Evolutionary conservation across 352 stramenopile species (phyloP).

Genomic region (Peronospora farinosa): DNA sequence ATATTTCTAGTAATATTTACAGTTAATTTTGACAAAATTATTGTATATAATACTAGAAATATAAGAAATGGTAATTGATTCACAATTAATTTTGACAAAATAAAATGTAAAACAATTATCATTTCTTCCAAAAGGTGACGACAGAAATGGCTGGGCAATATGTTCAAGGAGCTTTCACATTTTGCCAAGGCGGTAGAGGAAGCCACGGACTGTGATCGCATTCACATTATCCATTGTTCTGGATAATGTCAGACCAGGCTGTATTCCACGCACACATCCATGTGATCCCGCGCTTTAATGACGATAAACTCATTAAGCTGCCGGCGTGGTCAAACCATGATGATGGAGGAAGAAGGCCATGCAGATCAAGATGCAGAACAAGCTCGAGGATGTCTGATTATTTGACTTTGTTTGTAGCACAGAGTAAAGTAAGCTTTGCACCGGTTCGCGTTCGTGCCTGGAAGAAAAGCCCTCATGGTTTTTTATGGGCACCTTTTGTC

Average conservation of each 20-base stretch:
- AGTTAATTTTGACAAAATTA: too few relatives aligned
- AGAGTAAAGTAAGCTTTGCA: too few relatives aligned
- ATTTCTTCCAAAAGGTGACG: conserved; percentile 44
- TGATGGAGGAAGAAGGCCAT: conserved; percentile 61
- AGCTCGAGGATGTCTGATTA: too few relatives aligned
- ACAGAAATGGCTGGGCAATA: conserved; percentile 52
- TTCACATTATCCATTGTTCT: conserved; percentile 85
- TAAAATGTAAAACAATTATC: neutral
- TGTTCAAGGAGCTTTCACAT: conserved; percentile 72
- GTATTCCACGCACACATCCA: conserved; percentile 81
- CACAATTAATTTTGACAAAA: neutral
- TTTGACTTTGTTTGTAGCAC: neutral
- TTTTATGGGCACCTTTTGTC: too few relatives aligned
- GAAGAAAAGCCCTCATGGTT: neutral
- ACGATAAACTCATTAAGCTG: conserved; percentile 53
- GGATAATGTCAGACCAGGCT: conserved; percentile 75
- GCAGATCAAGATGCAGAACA: conserved; percentile 69
- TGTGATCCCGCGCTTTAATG: conserved; percentile 67
- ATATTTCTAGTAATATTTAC: neutral
- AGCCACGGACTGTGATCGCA: conserved; percentile 54
- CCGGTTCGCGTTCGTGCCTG: neutral
- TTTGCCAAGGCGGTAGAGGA: conserved; percentile 69
- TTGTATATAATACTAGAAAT: too few relatives aligned
- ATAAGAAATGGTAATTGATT: too few relatives aligned
- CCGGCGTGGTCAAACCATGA: conserved; percentile 49